Conservation (phyloP, 208 protist genomes). For the Acanthamoeba culbertsoni region DNA sequence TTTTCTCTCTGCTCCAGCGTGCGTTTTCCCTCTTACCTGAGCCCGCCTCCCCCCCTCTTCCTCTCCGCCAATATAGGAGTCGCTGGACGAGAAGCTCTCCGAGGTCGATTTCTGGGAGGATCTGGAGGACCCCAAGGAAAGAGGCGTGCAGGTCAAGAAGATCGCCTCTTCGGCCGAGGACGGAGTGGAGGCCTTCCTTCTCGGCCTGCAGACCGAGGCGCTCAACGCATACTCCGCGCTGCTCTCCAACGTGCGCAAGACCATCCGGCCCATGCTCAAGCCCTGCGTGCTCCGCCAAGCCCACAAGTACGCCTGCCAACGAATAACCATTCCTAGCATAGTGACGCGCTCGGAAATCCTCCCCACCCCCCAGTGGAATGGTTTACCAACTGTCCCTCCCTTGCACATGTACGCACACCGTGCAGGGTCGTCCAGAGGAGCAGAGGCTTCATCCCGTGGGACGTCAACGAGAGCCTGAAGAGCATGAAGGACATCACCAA, state of each 20-base stretch:
- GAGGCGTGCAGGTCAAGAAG: neutral
- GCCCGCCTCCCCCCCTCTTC: too few relatives aligned
- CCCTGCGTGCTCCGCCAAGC: slow-evolving; percentile 19
- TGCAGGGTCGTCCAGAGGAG: neutral
- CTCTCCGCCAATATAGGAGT: neutral
- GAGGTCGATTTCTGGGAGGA: slow-evolving; percentile 8
- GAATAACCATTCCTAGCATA: too few relatives aligned
- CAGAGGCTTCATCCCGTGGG: slow-evolving; percentile 8
- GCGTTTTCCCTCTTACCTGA: too few relatives aligned
- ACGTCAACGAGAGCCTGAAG: slow-evolving; percentile 16
- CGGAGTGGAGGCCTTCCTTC: neutral
- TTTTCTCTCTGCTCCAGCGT: too few relatives aligned
- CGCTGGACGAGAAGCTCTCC: neutral
- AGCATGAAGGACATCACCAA: neutral
- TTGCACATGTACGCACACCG: too few relatives aligned
- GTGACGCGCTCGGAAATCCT: too few relatives aligned
- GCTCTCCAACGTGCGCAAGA: neutral
- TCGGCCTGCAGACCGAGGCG: neutral
- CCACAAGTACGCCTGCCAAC: neutral
- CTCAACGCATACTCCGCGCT: neutral
- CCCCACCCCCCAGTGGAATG: too few relatives aligned
- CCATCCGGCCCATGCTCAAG: neutral
- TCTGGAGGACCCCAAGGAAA: neutral
- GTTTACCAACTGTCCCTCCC: too few relatives aligned
- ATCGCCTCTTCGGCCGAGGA: neutral